Evolutionary conservation across 2,329 filamentous ascomycete species (phyloP).

Genomic region (Zasmidium cellare): DNA sequence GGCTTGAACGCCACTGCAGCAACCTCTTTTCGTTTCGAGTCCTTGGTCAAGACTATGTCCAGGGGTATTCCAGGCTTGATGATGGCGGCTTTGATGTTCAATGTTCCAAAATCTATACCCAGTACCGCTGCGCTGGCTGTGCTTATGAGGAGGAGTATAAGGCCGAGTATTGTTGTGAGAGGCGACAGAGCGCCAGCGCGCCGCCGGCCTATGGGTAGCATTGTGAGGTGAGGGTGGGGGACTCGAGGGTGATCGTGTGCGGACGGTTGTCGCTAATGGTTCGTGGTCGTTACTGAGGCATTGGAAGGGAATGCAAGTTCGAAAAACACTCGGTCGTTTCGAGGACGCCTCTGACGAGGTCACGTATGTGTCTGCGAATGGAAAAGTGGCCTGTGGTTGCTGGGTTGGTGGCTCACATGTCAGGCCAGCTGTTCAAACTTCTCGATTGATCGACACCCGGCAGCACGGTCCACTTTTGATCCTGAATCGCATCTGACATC

Average conservation of each 20-base stretch:
- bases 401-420: background rate
- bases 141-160: conserved; percentile 57
- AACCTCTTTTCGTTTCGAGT: conserved; percentile 92
- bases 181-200: conserved; percentile 26
- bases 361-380: background rate
- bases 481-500: background rate
- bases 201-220: conserved; percentile 28
- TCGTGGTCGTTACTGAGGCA: background rate
- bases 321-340: background rate
- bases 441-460: background rate
- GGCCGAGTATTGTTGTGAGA: conserved; percentile 19
- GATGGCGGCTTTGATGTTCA: conserved; percentile 93
- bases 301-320: background rate
- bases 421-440: conserved; percentile 2
- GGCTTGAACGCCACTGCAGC: conserved; percentile 94
- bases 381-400: background rate
- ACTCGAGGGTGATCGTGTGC: conserved; percentile 1
- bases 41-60: conserved; percentile 96
- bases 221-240: conserved; percentile 12
- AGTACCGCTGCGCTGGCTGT: conserved; percentile 69
- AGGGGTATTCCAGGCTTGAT: conserved; percentile 97
- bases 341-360: background rate
- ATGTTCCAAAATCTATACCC: conserved; percentile 90
- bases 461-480: too few relatives aligned
- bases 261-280: background rate